phyloP scores from a whole-genome alignment of 257 asterid species.

The Petrea volubilis region DNA sequence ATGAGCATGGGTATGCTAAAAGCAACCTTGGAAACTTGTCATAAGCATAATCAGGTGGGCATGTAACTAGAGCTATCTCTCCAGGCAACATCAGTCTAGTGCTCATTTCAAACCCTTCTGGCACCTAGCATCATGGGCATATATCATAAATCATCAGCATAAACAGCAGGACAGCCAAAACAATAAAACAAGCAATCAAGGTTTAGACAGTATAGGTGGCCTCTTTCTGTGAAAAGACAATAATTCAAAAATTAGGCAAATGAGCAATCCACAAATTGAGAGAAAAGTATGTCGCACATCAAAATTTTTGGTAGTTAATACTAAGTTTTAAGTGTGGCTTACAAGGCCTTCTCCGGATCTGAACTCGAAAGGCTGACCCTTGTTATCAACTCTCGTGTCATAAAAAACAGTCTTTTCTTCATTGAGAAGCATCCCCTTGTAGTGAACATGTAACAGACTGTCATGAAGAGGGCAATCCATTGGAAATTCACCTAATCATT shows the following conservation, averaged over 20 bases:
- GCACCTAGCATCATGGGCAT: conserved; percentile 58
- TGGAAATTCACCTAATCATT: conserved; percentile 89
- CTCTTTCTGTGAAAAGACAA: background rate
- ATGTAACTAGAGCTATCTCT: conserved; percentile 82
- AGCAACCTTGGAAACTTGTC: conserved; percentile 87
- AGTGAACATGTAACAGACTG: conserved; percentile 83
- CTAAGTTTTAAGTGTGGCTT: conserved; percentile 40
- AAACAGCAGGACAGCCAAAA: background rate
- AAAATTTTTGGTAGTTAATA: background rate
- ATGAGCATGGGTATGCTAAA: background rate
- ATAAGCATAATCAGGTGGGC: conserved; percentile 98
- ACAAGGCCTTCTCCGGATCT: conserved; percentile 99
- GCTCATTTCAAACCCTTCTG: conserved; percentile 99
- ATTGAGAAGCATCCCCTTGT: conserved; percentile 88
- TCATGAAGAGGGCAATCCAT: conserved; percentile 99
- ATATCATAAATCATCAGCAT: conserved; percentile 11
- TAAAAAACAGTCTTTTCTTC: conserved; percentile 76
- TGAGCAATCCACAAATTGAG: background rate
- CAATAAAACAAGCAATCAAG: background rate
- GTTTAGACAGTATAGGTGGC: conserved; percentile 6
- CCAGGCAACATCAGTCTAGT: conserved; percentile 95
- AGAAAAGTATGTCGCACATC: background rate
- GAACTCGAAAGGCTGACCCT: conserved; percentile 86
- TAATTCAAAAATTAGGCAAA: background rate
- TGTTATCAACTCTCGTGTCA: conserved; percentile 72